Base-by-base conservation (phyloP, 495 filamentous ascomycete genomes). In the Podospora conica region DNA sequence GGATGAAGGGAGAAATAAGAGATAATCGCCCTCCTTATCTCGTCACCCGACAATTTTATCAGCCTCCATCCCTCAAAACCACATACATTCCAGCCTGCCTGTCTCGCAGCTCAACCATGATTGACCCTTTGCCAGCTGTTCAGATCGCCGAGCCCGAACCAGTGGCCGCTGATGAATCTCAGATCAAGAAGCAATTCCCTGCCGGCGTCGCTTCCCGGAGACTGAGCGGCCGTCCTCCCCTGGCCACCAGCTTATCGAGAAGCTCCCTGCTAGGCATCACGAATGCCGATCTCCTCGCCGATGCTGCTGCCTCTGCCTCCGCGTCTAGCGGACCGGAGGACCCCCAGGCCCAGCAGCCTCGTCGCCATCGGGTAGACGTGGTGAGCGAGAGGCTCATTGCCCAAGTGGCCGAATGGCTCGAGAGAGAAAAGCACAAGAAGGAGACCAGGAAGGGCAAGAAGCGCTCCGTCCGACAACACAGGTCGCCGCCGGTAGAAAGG, bases 381-480 rank as follows among this genome's bases (percentile, higher is more conserved):
- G 66, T 73, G 58, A 76, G 76, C 55, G 80, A 85, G 68, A 81
- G 76, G 62, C 77, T 97, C 7, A 73, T 94, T 53, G 80, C 84
- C 54, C 90, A 94, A 72, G 86, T 97, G 23, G 80, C 82, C 22
- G 86, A 88, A 65, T 97, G 93, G 93, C 80, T 97, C 53, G 83
- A 91, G 61, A 83, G 85, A 54, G 91, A 96, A 74, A 90, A 89
- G 75, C 73, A 79, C 27, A 91, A 88, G 74, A 85, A 81, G 69
- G 81, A 81, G 60, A 75, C 77, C 21, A 81, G 81, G 61, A 85
- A 83, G 69, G 73, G 79, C 10, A 79, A 77, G 64, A 77, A 66
- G 65, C 67, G 69, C 20, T 68, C 69, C 27, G 57, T 65, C 23
- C 73, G 72, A 40, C 72, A 75, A 40, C 72, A 75, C 57, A 79